These are phyloP conservation scores for cucumber (Cucumis sativus) DNA, from an alignment of 306 rosid genomes.

Conservation along the genomic window DNA sequence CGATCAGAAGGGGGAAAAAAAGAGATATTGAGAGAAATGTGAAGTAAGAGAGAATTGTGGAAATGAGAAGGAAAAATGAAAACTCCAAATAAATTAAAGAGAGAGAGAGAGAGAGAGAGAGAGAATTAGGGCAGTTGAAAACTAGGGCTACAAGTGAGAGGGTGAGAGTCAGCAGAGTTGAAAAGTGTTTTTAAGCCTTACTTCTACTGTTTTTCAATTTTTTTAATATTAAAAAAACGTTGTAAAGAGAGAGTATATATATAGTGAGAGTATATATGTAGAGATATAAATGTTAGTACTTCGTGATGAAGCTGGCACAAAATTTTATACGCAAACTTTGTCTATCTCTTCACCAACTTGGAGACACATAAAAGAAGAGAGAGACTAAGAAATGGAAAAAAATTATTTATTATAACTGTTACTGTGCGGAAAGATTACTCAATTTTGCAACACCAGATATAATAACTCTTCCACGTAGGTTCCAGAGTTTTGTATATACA, in stretches of 20 bases:
- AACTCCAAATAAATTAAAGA: neutral
- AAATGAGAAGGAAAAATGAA: slow-evolving; percentile 12
- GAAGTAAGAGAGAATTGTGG: neutral
- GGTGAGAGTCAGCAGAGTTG: slow-evolving; percentile 9
- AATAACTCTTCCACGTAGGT: neutral
- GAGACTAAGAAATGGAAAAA: neutral
- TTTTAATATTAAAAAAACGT: neutral
- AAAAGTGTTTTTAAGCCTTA: neutral
- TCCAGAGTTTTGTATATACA: neutral
- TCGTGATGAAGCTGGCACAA: neutral
- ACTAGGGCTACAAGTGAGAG: neutral
- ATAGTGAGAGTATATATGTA: neutral
- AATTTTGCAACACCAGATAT: too few species aligned
- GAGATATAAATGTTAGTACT: neutral
- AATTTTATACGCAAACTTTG: slow-evolving; percentile 1
- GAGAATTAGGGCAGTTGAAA: slow-evolving; percentile 10
- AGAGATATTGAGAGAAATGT: neutral
- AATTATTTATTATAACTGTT: neutral
- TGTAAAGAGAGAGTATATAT: neutral
- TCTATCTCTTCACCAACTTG: neutral
- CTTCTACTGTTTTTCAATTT: neutral
- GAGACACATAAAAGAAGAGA: neutral
- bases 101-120: slow-evolving; percentile 16
- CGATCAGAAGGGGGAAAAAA: neutral
- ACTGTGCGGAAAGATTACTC: neutral